Percentiles rank a stretch among this genome's conserved stretches.
Evolutionary conservation across 2,329 filamentous ascomycete species (phyloP).

Genomic region (Pezicula radicicola): DNA sequence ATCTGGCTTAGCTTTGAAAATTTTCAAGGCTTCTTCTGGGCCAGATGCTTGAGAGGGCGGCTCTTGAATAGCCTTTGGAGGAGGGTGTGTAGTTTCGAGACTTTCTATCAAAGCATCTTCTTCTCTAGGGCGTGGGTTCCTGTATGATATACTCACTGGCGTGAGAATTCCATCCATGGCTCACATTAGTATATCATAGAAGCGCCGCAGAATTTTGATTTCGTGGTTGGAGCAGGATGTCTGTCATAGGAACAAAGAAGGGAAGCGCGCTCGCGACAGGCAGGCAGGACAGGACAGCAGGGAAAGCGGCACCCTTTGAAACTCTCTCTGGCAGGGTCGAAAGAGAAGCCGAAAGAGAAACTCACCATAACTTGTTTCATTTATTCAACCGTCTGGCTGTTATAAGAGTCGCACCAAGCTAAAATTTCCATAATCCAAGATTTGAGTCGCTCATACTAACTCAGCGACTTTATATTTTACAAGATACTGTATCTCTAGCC

Average conservation of each 20-base stretch:
- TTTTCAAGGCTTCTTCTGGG: conserved; percentile 51
- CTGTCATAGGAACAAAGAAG: no score
- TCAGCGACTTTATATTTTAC: no score
- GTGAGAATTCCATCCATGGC: conserved; percentile 47
- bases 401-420: no score
- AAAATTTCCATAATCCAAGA: no score
- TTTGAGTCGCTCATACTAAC: no score
- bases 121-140: conserved; percentile 7
- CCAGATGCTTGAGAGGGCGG: conserved; percentile 9
- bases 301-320: no score
- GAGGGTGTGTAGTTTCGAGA: conserved; percentile 5
- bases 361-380: no score
- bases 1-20: conserved; percentile 60
- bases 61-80: conserved; percentile 6
- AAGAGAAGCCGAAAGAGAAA: no score
- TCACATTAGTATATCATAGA: background rate
- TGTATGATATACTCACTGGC: conserved; percentile 40
- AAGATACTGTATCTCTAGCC: no score
- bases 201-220: background rate
- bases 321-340: no score
- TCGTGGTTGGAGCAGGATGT: background rate
- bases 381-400: no score
- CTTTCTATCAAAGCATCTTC: conserved; percentile 20
- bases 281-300: no score
- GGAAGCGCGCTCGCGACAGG: background rate